phyloP scores from a whole-genome alignment of 306 rosid species.

The Vigna trinervia region DNA sequence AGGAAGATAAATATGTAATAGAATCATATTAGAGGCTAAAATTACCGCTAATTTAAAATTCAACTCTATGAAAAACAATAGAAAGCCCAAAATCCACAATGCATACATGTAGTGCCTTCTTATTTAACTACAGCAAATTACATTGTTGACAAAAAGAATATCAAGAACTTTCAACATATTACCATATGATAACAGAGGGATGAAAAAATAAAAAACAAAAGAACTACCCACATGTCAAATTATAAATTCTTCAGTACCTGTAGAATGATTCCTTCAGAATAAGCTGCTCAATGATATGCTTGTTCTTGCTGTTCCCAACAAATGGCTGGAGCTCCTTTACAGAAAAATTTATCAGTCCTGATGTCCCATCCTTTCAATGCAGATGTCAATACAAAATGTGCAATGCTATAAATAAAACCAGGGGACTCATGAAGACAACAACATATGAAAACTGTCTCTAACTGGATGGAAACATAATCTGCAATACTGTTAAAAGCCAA shows the following conservation, averaged over 20 bases:
- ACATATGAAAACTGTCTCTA: slow-evolving; percentile 27
- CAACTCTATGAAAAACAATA: slow-evolving; percentile 3
- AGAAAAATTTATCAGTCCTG: slow-evolving; percentile 41
- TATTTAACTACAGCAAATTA: slow-evolving; percentile 24
- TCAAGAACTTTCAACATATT: slow-evolving; percentile 26
- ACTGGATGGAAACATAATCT: slow-evolving; percentile 32
- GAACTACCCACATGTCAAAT: slow-evolving; percentile 33
- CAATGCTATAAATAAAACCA: slow-evolving; percentile 19
- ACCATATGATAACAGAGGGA: slow-evolving; percentile 3
- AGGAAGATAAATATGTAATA: slow-evolving; percentile 4
- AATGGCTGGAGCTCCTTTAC: slow-evolving; percentile 54
- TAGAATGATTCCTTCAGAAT: slow-evolving; percentile 84
- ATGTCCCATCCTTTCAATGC: slow-evolving; percentile 52
- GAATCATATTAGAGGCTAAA: neutral
- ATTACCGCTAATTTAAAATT: slow-evolving; percentile 22
- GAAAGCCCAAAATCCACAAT: slow-evolving; percentile 24
- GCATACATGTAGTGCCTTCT: slow-evolving; percentile 7
- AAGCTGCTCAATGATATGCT: slow-evolving; percentile 68
- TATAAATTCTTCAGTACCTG: slow-evolving; percentile 59
- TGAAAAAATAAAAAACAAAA: slow-evolving; percentile 27
- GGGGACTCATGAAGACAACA: slow-evolving; percentile 34
- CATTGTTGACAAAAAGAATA: slow-evolving; percentile 22
- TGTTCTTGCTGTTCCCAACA: slow-evolving; percentile 55
- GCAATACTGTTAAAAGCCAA: slow-evolving; percentile 19
- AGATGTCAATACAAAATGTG: slow-evolving; percentile 38